Percentiles rank a stretch among this genome's conserved stretches.
These are phyloP conservation scores for Thelephora ganbajun DNA, from an alignment of 768 basidiomycete genomes.

Conservation along the genomic window DNA sequence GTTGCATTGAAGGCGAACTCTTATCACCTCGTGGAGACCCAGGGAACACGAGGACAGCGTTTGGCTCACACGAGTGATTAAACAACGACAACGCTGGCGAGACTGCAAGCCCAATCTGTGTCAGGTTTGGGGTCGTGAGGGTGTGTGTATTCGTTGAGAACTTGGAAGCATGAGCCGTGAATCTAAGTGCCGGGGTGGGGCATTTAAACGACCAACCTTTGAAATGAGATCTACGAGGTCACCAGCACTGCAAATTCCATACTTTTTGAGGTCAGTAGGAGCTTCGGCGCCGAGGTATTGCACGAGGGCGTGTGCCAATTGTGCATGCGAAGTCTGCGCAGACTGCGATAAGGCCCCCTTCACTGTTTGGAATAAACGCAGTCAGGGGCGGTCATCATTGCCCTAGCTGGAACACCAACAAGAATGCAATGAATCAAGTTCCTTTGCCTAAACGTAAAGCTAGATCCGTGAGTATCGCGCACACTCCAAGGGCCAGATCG, in stretches of 20 bases:
- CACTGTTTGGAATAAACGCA: constrained; percentile 32
- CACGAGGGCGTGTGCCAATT: constrained; percentile 62
- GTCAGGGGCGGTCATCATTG: constrained; percentile 1
- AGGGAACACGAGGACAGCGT: constrained; percentile 88
- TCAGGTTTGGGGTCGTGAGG: constrained; percentile 61
- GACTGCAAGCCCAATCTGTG: constrained; percentile 74
- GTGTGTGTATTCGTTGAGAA: constrained; percentile 90
- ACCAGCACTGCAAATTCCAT: constrained; percentile 38
- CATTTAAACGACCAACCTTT: constrained; percentile 29
- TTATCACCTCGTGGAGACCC: constrained; percentile 22
- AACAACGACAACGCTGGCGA: constrained; percentile 69
- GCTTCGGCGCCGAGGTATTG: constrained; percentile 52
- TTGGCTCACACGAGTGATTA: constrained; percentile 83
- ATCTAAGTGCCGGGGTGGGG: background rate
- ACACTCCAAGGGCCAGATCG: constrained; percentile 1
- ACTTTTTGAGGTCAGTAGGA: constrained; percentile 42
- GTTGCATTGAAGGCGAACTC: constrained; percentile 52
- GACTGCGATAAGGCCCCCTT: constrained; percentile 28
- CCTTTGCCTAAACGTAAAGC: constrained; percentile 29
- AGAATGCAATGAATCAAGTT: constrained; percentile 61
- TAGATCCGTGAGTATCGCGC: constrained; percentile 1
- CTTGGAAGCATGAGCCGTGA: constrained; percentile 24
- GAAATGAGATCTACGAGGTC: constrained; percentile 64
- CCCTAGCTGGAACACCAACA: constrained; percentile 34
- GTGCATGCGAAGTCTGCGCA: constrained; percentile 42